Percentiles rank a stretch among this genome's conserved stretches.
Conservation (phyloP, 129 eudicot genomes). For the Centrapalus pauciflorus region DNA sequence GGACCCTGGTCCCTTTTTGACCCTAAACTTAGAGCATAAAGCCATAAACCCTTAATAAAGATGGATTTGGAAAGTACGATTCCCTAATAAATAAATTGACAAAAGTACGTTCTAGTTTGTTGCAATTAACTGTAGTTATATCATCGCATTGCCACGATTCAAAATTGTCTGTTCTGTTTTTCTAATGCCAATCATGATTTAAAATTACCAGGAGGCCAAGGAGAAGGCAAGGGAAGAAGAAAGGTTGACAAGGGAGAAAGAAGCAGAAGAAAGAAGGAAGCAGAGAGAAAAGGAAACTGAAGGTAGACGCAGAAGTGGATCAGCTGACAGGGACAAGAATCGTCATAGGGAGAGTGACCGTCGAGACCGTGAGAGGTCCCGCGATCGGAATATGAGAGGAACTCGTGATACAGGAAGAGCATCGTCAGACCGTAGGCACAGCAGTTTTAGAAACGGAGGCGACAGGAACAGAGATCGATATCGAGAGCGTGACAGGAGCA, state of each 20-base stretch:
- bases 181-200: too few relatives aligned
- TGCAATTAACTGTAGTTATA: too few relatives aligned
- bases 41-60: too few relatives aligned
- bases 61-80: too few relatives aligned
- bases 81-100: too few relatives aligned
- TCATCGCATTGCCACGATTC: background rate
- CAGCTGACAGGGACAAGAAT: constrained; percentile 67
- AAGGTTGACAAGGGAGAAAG: constrained; percentile 82
- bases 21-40: too few relatives aligned
- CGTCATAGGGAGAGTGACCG: constrained; percentile 45
- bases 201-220: constrained; percentile 58
- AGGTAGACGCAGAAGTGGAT: constrained; percentile 52
- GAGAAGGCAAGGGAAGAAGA: constrained; percentile 96
- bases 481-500: constrained; percentile 63
- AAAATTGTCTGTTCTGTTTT: too few relatives aligned
- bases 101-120: too few relatives aligned
- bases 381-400: constrained; percentile 59
- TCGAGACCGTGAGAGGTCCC: constrained; percentile 48
- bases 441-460: constrained; percentile 59
- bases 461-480: constrained; percentile 77
- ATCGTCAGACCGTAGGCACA: constrained; percentile 44
- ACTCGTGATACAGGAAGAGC: constrained; percentile 54
- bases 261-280: constrained; percentile 82
- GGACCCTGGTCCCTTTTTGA: too few relatives aligned
- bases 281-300: constrained; percentile 66